Conservation (phyloP, 2,329 filamentous ascomycete genomes). For the Xylaria sp. region DNA sequence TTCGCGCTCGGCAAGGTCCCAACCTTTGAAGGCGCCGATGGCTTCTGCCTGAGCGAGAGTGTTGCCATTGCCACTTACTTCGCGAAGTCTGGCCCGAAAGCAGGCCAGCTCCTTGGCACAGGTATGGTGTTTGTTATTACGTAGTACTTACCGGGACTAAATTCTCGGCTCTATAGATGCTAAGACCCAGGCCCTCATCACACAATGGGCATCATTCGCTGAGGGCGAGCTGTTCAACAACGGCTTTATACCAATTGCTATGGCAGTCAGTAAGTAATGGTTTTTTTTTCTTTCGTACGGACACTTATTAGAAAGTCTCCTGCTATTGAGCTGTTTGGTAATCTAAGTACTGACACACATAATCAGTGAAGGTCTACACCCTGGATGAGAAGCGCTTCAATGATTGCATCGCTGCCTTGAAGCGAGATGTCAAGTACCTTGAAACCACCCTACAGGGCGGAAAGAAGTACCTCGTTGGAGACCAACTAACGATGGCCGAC, state of each 20-base stretch:
- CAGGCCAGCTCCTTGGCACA: conserved; percentile 56
- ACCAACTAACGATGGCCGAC: conserved; percentile 52
- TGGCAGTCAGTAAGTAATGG: conserved; percentile 27
- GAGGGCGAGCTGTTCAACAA: conserved; percentile 48
- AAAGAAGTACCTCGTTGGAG: conserved; percentile 52
- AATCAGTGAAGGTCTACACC: conserved; percentile 43
- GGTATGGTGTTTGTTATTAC: conserved; percentile 15
- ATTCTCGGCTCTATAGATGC: conserved; percentile 41
- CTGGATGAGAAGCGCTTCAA: conserved; percentile 44
- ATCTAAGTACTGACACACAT: not conserved
- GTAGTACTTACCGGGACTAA: not conserved
- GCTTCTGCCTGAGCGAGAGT: conserved; percentile 57
- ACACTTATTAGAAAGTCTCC: too few species aligned
- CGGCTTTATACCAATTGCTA: conserved; percentile 16
- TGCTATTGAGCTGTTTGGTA: too few species aligned
- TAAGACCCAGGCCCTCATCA: conserved; percentile 54
- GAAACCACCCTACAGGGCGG: conserved; percentile 48
- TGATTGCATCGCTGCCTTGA: conserved; percentile 29
- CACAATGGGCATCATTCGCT: conserved; percentile 58
- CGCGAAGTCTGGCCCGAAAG: conserved; percentile 56
- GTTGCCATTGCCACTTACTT: conserved; percentile 60
- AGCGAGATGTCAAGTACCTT: conserved; percentile 47
- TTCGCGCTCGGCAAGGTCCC: conserved; percentile 64
- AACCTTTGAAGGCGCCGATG: conserved; percentile 58
- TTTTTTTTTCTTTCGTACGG: too few species aligned